Evolutionary conservation across 2,329 filamentous ascomycete genomes (phyloP).

Genomic region (Canariomyces notabilis): DNA sequence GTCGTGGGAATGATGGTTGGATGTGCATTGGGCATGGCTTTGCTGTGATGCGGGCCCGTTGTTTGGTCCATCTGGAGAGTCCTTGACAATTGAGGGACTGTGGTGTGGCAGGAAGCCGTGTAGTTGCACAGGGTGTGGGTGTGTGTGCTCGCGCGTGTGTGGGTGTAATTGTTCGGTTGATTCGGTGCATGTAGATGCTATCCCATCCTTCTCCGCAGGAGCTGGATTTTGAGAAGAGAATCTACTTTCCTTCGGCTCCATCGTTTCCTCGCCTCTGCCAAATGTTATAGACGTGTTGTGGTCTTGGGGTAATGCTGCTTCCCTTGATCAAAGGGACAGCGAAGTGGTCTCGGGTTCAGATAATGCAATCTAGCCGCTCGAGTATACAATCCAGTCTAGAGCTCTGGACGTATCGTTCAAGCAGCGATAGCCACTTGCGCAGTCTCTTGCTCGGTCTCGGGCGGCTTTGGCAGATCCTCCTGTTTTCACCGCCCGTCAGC

Average conservation of each 20-base stretch:
- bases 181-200: neutral
- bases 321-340: no score
- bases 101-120: neutral
- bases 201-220: neutral
- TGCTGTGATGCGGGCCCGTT: slow-evolving; percentile 21
- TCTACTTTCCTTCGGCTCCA: neutral
- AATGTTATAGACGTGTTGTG: neutral
- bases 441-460: slow-evolving; percentile 28
- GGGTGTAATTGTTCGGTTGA: neutral
- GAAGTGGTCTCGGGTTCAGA: no score
- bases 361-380: no score
- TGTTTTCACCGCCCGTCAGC: slow-evolving; percentile 20
- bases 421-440: slow-evolving; percentile 38
- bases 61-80: no score
- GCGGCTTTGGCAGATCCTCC: slow-evolving; percentile 42
- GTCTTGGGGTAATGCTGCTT: no score
- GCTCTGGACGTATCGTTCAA: slow-evolving; percentile 30
- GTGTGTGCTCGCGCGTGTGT: neutral
- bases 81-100: neutral
- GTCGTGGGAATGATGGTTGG: slow-evolving; percentile 18
- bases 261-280: neutral
- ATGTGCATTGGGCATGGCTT: slow-evolving; percentile 18
- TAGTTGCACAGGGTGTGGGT: neutral
- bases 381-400: no score
- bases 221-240: neutral